phyloP scores from a whole-genome alignment of 2,329 filamentous ascomycete genomes.

The Aspergillus thermomutatus region DNA sequence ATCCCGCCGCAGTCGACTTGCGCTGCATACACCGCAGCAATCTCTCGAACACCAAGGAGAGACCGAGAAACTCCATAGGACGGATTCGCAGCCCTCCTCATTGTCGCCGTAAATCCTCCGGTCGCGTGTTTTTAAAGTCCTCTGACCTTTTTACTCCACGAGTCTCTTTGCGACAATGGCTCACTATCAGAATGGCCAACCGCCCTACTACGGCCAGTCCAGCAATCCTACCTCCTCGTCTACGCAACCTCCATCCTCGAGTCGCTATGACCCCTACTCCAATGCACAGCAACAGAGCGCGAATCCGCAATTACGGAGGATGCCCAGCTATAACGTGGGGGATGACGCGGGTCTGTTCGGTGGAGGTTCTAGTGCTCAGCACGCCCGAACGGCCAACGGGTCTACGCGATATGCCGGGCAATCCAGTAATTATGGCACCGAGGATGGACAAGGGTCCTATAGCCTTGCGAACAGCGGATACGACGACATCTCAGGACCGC shows the following conservation, averaged over 20 bases:
- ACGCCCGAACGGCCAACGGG: conserved; percentile 33
- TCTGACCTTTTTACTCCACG: not conserved
- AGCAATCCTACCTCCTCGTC: conserved; percentile 27
- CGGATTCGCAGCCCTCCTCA: not conserved
- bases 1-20: not conserved
- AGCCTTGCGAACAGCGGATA: conserved; percentile 20
- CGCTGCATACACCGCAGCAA: not conserved
- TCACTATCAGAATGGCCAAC: conserved; percentile 53
- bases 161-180: conserved; percentile 44
- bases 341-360: conserved; percentile 61
- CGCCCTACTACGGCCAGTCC: conserved; percentile 43
- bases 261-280: conserved; percentile 41
- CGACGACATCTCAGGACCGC: conserved; percentile 32
- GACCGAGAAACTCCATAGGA: not conserved
- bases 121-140: not conserved
- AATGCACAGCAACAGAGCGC: conserved; percentile 32
- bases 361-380: conserved; percentile 27
- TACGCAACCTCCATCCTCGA: conserved; percentile 23
- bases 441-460: conserved; percentile 33
- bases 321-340: conserved; percentile 71
- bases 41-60: not conserved
- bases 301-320: conserved; percentile 48
- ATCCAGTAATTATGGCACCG: conserved; percentile 32
- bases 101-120: not conserved
- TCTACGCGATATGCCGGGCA: conserved; percentile 34